phyloP scores from a whole-genome alignment of 2,329 filamentous ascomycete species.

The Aspergillus sojae region DNA sequence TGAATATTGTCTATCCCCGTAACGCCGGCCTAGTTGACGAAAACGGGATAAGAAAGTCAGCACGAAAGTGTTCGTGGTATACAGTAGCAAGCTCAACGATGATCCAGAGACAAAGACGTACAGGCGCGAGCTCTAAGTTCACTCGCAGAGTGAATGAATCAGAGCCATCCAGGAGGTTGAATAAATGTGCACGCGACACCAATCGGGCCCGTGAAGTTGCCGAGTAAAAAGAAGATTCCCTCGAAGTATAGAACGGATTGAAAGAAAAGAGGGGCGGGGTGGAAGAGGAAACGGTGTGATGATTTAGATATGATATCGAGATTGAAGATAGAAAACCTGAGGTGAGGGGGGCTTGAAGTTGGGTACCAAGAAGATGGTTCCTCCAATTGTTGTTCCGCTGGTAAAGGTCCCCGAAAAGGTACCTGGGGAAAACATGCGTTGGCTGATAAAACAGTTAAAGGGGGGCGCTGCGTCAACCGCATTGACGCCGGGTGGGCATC shows the following conservation, averaged over 20 bases:
- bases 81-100: slow-evolving; percentile 4
- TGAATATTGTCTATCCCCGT: slow-evolving; percentile 2
- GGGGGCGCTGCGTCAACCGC: slow-evolving; percentile 6
- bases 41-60: slow-evolving; percentile 12
- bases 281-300: slow-evolving; percentile 1
- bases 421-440: slow-evolving; percentile 16
- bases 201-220: slow-evolving; percentile 20
- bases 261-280: slow-evolving; percentile 12
- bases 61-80: slow-evolving; percentile 6
- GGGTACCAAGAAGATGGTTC: slow-evolving; percentile 14
- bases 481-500: slow-evolving; percentile 16
- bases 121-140: slow-evolving; percentile 25
- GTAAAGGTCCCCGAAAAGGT: slow-evolving; percentile 8
- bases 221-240: slow-evolving; percentile 2
- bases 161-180: slow-evolving; percentile 33
- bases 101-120: slow-evolving; percentile 2
- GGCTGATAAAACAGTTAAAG: slow-evolving; percentile 10
- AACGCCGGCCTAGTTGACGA: slow-evolving; percentile 11
- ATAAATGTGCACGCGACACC: slow-evolving; percentile 31
- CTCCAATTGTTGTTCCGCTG: slow-evolving; percentile 17
- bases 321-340: background rate
- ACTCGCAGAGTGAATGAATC: slow-evolving; percentile 22
- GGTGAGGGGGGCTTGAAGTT: slow-evolving; percentile 8
- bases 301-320: slow-evolving; percentile 10
- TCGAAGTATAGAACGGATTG: background rate